These are phyloP conservation scores for Sugiyamaella americana DNA, from an alignment of 805 yeast species.

Conservation along the genomic window DNA sequence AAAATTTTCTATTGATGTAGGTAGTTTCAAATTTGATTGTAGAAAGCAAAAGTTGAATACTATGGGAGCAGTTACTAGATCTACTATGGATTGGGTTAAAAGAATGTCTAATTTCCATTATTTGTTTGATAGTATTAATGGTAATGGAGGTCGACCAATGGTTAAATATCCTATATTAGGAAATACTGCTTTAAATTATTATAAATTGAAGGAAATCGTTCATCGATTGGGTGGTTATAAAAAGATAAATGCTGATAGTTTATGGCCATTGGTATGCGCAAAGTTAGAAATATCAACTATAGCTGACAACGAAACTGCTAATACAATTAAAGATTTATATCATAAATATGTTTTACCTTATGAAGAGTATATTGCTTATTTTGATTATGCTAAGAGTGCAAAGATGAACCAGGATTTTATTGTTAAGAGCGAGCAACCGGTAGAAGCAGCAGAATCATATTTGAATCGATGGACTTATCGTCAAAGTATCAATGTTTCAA, in stretches of 20 bases:
- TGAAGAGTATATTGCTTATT: slow-evolving; percentile 22
- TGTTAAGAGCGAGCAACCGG: no score
- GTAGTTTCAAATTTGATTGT: slow-evolving; percentile 30
- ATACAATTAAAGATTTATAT: slow-evolving; percentile 13
- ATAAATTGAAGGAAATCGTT: slow-evolving; percentile 27
- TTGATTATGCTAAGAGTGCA: no score
- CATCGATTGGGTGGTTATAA: slow-evolving; percentile 26
- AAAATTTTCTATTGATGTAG: slow-evolving; percentile 29
- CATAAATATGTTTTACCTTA: slow-evolving; percentile 23
- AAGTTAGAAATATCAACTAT: slow-evolving; percentile 11
- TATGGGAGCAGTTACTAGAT: slow-evolving; percentile 32
- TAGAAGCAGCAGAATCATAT: no score
- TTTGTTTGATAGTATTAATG: slow-evolving; percentile 17
- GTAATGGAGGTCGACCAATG: background rate
- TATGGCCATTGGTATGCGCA: slow-evolving; percentile 14
- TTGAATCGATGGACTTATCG: no score
- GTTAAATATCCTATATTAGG: slow-evolving; percentile 25
- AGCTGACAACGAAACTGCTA: slow-evolving; percentile 9
- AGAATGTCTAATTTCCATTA: slow-evolving; percentile 31
- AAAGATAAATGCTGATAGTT: slow-evolving; percentile 17
- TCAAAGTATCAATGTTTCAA: no score
- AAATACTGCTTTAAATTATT: slow-evolving; percentile 26
- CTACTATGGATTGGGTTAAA: slow-evolving; percentile 30
- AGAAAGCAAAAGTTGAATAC: slow-evolving; percentile 32
- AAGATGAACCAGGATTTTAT: no score